A percentile compares a stretch with the other conserved stretches of the same genome.
Evolutionary conservation across 164 flowering plant species (phyloP).

Genomic region (Malania oleifera): DNA sequence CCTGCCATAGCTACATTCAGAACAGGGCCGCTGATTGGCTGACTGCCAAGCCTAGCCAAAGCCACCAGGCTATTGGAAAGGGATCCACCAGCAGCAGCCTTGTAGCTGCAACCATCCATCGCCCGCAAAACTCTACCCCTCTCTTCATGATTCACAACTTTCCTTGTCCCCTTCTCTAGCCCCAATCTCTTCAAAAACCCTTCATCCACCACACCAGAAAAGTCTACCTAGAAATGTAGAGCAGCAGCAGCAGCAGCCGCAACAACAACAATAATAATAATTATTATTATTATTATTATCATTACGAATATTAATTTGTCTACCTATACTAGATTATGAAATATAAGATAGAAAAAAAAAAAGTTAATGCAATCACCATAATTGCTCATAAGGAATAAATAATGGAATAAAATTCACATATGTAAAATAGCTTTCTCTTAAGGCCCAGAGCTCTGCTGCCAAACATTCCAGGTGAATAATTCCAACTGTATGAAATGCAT

Average conservation of each 20-base stretch:
- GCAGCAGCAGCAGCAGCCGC: too few species aligned
- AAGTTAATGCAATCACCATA: too few species aligned
- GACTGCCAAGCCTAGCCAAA: slow-evolving; percentile 76
- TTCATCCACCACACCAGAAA: slow-evolving; percentile 86
- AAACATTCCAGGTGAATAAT: too few species aligned
- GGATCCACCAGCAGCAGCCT: slow-evolving; percentile 99
- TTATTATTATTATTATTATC: not conserved
- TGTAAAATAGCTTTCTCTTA: too few species aligned
- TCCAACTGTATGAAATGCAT: too few species aligned
- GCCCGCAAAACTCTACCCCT: slow-evolving; percentile 87
- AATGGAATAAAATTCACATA: too few species aligned
- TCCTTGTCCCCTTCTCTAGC: slow-evolving; percentile 85
- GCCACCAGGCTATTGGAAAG: slow-evolving; percentile 91
- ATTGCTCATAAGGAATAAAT: too few species aligned
- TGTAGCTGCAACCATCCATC: slow-evolving; percentile 96
- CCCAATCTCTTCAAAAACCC: slow-evolving; percentile 65
- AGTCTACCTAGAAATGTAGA: slow-evolving; percentile 89
- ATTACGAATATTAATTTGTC: not conserved
- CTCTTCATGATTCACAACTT: slow-evolving; percentile 85
- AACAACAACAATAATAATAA: not conserved
- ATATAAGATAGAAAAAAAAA: not conserved
- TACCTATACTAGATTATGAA: not conserved
- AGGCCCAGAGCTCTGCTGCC: too few species aligned
- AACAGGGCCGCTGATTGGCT: slow-evolving; percentile 48
- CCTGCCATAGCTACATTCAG: slow-evolving; percentile 87